Conservation (phyloP, 305 asterid genomes). For the Withania somnifera region DNA sequence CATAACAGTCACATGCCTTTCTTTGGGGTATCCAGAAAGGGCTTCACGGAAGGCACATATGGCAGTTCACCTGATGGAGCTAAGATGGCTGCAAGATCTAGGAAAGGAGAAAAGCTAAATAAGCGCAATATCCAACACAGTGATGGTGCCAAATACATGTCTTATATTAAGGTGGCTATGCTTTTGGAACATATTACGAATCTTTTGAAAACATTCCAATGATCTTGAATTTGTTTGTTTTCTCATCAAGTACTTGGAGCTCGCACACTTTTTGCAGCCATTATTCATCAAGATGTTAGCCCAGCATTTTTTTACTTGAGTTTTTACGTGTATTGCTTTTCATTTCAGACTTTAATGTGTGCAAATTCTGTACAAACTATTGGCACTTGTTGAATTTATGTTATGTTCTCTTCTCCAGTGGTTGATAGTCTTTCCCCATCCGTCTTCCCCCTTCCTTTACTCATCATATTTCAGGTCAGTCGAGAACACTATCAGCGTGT, state of each 20-base stretch:
- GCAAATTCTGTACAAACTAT: background rate
- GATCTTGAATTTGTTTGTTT: background rate
- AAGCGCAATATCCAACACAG: conserved; percentile 49
- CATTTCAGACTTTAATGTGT: background rate
- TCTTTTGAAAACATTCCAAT: background rate
- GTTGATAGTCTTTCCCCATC: background rate
- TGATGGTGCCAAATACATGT: conserved; percentile 88
- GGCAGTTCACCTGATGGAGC: conserved; percentile 37
- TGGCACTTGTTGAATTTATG: background rate
- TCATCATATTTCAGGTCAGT: conserved; percentile 60
- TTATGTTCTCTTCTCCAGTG: conserved; percentile 2
- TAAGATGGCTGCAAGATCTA: conserved; percentile 28
- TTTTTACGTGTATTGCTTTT: background rate
- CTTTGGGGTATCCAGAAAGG: conserved; percentile 42
- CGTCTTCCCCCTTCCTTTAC: conserved; percentile 10
- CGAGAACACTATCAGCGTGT: conserved; percentile 78
- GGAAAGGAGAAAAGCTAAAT: conserved; percentile 45
- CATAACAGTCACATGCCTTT: conserved; percentile 5
- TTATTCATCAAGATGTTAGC: background rate
- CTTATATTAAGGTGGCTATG: conserved; percentile 71
- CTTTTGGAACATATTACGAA: conserved; percentile 1
- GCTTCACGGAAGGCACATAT: conserved; percentile 26
- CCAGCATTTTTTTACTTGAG: background rate
- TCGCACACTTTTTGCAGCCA: background rate
- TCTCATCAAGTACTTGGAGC: background rate